Conservation (phyloP, 495 filamentous ascomycete genomes). For the Jackrogersella multiformis region DNA sequence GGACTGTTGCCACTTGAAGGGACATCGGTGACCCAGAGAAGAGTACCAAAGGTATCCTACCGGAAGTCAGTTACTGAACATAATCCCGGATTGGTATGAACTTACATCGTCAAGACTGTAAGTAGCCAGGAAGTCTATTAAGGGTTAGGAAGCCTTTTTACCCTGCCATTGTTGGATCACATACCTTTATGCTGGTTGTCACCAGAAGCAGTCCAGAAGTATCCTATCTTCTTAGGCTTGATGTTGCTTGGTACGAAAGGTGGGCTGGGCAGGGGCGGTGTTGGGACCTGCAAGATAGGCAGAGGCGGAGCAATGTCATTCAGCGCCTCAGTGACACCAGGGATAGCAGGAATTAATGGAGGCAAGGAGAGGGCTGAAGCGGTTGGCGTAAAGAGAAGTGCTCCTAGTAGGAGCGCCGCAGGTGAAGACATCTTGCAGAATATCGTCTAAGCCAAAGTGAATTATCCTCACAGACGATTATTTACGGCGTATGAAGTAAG, state of each 20-base stretch:
- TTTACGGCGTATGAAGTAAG: background rate
- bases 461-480: background rate
- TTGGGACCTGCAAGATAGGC: conserved; percentile 67
- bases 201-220: conserved; percentile 69
- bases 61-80: conserved; percentile 18
- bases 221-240: conserved; percentile 72
- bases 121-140: conserved; percentile 65
- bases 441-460: background rate
- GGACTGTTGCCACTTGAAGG: conserved; percentile 69
- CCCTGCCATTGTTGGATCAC: background rate
- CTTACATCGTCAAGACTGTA: conserved; percentile 67
- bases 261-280: conserved; percentile 63
- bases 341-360: conserved; percentile 65
- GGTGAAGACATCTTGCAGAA: conserved; percentile 14
- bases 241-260: conserved; percentile 64
- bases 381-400: conserved; percentile 2
- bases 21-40: conserved; percentile 67
- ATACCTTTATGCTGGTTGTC: conserved; percentile 64
- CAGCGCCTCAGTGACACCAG: conserved; percentile 66
- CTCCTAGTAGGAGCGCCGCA: background rate
- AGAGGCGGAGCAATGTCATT: conserved; percentile 60
- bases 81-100: background rate
- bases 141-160: conserved; percentile 3
- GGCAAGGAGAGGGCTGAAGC: conserved; percentile 48
- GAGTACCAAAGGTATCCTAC: conserved; percentile 67